Evolutionary conservation across 1,284 basidiomycete genomes (phyloP), one percentile per base, ranked within the genome.

Genomic region (Ceratorhiza oryzae-sativae): DNA sequence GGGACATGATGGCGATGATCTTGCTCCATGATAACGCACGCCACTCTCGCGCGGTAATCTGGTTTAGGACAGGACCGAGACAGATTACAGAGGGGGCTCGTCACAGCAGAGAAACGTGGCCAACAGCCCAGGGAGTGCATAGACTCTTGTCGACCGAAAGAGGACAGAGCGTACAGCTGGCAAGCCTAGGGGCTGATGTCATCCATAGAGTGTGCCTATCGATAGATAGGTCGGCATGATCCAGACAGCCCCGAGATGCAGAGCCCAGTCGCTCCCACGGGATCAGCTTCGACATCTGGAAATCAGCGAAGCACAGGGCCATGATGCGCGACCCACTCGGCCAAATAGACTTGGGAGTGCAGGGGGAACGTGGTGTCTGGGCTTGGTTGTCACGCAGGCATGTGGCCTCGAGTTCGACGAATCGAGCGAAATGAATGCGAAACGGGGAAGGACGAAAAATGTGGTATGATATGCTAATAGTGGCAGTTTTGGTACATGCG

Each of bases 401-500:
- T 39, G 42, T 45, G 30, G n/a, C 20, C 20, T n/a, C 41, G 42
- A 30, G 60, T 23, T 9, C 4, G n/a, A 30, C 27, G 42, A 18
- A 48, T 30, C 41, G n/a, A 34, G 34, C 27, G 32, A 27, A 36
- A 32, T 41, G 56, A 53, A 32, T 25, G 49, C 49, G 8, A 53
- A n/a, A 53, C 5, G 46, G 32, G n/a, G 30, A 18, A 18, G n/a
- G 51, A 32, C 51, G 51, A 53, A 53, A n/a, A 53, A 53, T 53
- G 51, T 53, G 51, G 51, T 42, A 68, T 68, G 63, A 67, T 67
- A 67, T 58, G 56, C 34, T 58, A 58, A 58, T 25, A 68, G 51
- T 41, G 36, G 65, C 65, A 51, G 62, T 68, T 68, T 68, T 48
- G 53, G 65, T 68, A 68, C 65, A 68, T 68, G 65, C 53, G 41